A percentile compares a stretch with the other conserved stretches of the same genome.
Evolutionary conservation across 2,329 filamentous ascomycete species (phyloP).

Genomic region (Blumeriella jaapii): DNA sequence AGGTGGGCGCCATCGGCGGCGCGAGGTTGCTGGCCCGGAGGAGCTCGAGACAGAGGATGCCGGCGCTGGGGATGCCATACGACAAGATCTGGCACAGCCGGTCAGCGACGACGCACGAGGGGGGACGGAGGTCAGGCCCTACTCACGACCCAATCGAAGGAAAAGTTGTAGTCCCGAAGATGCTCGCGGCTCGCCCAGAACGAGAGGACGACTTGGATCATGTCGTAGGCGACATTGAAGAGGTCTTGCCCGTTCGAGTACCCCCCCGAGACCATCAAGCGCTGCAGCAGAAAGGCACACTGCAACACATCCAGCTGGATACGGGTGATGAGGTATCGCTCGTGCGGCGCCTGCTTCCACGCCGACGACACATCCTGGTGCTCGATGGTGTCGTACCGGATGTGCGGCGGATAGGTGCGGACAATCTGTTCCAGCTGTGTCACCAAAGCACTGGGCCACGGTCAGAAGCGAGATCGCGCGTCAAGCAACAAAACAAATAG

Average conservation of each 20-base stretch:
- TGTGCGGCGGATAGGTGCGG: conserved; percentile 3
- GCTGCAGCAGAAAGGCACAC: conserved; percentile 3
- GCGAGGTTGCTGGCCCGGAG: conserved; percentile 4
- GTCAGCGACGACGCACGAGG: not conserved
- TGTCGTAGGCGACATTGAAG: conserved; percentile 4
- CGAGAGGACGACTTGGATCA: conserved; percentile 2
- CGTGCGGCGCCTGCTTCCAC: not conserved
- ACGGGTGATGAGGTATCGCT: conserved; percentile 1
- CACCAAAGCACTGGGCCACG: not conserved
- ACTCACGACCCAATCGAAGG: conserved; percentile 8
- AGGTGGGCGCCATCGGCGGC: not conserved
- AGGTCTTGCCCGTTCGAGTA: conserved; percentile 5
- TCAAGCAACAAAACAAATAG: not conserved
- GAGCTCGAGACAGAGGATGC: conserved; percentile 7
- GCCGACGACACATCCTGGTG: not conserved
- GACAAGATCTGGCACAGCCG: not conserved
- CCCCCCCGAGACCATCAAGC: conserved; percentile 1
- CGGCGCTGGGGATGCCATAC: conserved; percentile 5
- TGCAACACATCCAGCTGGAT: conserved; percentile 9
- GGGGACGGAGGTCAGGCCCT: not conserved
- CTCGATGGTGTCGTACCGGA: conserved; percentile 2
- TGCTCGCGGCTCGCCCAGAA: conserved; percentile 5
- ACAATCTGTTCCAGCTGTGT: conserved; percentile 1
- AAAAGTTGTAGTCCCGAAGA: conserved; percentile 1
- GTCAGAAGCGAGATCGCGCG: not conserved